A percentile compares a stretch with the other conserved stretches of the same genome.
Evolutionary conservation across 305 asterid species (phyloP).

Genomic region (Nicotiana rustica): DNA sequence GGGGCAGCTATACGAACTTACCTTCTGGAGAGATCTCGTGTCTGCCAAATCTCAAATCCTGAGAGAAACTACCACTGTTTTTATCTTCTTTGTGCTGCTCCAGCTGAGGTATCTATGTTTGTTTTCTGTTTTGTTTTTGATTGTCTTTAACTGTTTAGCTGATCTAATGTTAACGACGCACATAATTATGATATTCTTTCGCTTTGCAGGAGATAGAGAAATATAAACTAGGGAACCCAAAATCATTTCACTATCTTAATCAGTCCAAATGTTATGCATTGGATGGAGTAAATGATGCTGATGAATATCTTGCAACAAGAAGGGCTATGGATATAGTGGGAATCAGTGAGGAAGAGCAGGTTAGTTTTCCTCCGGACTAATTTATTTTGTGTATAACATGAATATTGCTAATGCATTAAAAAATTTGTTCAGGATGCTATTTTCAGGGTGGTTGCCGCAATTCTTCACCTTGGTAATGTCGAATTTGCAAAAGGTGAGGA

Average conservation of each 20-base stretch:
- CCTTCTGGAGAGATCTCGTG: constrained; percentile 98
- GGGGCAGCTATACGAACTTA: constrained; percentile 99
- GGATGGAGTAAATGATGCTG: constrained; percentile 90
- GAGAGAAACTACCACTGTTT: constrained; percentile 99
- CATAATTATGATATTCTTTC: constrained; percentile 41
- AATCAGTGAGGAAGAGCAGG: constrained; percentile 98
- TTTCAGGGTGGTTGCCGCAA: constrained; percentile 94
- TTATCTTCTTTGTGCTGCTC: constrained; percentile 98
- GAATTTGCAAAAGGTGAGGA: constrained; percentile 97
- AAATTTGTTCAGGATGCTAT: constrained; percentile 76
- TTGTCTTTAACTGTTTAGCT: constrained; percentile 15
- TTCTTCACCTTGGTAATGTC: constrained; percentile 97
- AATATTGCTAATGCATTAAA: constrained; percentile 29
- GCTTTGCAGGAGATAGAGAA: constrained; percentile 79
- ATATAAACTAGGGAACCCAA: constrained; percentile 78
- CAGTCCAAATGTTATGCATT: constrained; percentile 89
- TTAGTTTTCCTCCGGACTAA: constrained; percentile 42
- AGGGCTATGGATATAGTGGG: constrained; percentile 99
- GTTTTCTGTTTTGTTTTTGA: constrained; percentile 31
- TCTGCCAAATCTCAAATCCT: constrained; percentile 94
- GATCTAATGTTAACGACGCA: constrained; percentile 36
- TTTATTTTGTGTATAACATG: constrained; percentile 3
- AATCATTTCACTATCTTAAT: constrained; percentile 85
- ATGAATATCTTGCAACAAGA: constrained; percentile 93
- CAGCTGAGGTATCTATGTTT: constrained; percentile 72